phyloP scores from a whole-genome alignment of 352 stramenopile genomes.

The Globisporangium rhizosaccharum region DNA sequence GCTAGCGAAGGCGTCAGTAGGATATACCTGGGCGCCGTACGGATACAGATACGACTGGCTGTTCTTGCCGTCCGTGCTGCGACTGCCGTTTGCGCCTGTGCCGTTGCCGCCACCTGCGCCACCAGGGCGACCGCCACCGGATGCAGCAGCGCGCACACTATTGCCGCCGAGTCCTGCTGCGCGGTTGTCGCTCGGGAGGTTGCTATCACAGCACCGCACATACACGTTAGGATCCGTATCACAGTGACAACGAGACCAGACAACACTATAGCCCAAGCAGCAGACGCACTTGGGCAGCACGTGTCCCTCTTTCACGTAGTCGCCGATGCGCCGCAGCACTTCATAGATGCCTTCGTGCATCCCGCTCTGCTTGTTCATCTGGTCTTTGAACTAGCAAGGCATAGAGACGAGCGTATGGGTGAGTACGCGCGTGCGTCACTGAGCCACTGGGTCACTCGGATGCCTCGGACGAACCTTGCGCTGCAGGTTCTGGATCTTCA shows the following conservation, averaged over 20 bases:
- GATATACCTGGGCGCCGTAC: conserved; percentile 50
- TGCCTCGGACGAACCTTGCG: conserved; percentile 42
- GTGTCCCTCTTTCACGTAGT: conserved; percentile 76
- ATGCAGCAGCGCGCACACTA: conserved; percentile 35
- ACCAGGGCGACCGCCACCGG: conserved; percentile 20
- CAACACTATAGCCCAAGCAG: background rate
- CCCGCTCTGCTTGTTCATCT: conserved; percentile 83
- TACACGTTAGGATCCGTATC: background rate
- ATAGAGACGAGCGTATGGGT: background rate
- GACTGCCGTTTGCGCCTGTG: conserved; percentile 20
- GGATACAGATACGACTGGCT: conserved; percentile 81
- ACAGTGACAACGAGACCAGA: background rate
- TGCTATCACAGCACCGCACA: conserved; percentile 21
- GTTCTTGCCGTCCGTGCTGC: conserved; percentile 52
- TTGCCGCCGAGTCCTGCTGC: conserved; percentile 72
- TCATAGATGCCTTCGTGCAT: conserved; percentile 87
- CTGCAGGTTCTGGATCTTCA: conserved; percentile 69
- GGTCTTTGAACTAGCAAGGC: conserved; percentile 66
- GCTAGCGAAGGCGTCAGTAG: background rate
- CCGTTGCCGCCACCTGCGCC: conserved; percentile 40
- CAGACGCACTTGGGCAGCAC: conserved; percentile 43
- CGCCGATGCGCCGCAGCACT: conserved; percentile 71
- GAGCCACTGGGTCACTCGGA: background rate
- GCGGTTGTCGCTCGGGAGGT: conserved; percentile 83
- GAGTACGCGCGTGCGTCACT: background rate